Evolutionary conservation across 2,329 filamentous ascomycete species (phyloP).

Genomic region (Rutstroemia sp.): DNA sequence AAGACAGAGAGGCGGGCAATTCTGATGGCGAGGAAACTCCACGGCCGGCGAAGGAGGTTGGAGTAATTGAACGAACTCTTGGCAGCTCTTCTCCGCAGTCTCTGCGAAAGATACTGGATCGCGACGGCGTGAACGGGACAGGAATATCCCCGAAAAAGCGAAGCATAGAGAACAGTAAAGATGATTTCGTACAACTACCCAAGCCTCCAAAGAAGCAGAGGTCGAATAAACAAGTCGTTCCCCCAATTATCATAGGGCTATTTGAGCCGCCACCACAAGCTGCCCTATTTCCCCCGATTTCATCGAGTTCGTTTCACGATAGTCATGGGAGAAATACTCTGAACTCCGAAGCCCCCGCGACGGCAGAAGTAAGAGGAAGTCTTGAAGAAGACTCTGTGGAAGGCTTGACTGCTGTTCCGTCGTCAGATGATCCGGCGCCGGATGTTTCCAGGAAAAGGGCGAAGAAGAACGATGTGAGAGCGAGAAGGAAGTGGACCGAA

Average conservation of each 20-base stretch:
- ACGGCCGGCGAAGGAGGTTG: neutral
- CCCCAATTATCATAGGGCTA: conserved; percentile 58
- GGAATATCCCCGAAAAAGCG: conserved; percentile 37
- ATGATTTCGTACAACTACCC: conserved; percentile 56
- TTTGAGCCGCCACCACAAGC: conserved; percentile 52
- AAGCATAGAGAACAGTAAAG: conserved; percentile 42
- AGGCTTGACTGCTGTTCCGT: conserved; percentile 17
- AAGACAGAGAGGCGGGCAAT: conserved; percentile 27
- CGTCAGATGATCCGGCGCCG: neutral
- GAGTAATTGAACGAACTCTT: conserved; percentile 16
- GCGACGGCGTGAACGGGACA: conserved; percentile 23
- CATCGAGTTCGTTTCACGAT: conserved; percentile 47
- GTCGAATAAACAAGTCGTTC: conserved; percentile 46
- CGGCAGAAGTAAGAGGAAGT: conserved; percentile 12
- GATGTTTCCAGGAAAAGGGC: conserved; percentile 32
- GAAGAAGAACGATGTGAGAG: conserved; percentile 48
- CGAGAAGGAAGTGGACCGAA: conserved; percentile 56
- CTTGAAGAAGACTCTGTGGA: neutral
- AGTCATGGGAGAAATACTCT: conserved; percentile 35
- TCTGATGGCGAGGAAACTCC: conserved; percentile 12
- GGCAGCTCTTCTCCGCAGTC: conserved; percentile 29
- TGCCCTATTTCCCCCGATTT: conserved; percentile 56
- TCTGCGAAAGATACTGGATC: conserved; percentile 28
- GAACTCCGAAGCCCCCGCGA: conserved; percentile 22
- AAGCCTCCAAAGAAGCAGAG: conserved; percentile 60